phyloP scores from a whole-genome alignment of 768 basidiomycete species.

The Mycena leptocephala region DNA sequence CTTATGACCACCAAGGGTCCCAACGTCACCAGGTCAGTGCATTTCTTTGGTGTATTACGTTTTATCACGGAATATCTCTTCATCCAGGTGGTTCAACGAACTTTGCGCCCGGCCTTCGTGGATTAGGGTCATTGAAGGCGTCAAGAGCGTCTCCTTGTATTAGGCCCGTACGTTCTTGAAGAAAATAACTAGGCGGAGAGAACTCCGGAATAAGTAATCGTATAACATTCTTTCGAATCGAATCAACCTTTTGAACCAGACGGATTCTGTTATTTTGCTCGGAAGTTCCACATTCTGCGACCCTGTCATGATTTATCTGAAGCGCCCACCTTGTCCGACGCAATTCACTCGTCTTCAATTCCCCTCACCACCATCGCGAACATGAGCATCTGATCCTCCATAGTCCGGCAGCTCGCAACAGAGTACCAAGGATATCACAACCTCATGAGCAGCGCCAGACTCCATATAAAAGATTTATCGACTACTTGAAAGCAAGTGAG shows the following conservation, averaged over 20 bases:
- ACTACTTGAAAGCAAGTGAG: too few relatives aligned
- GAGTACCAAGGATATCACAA: constrained; percentile 4
- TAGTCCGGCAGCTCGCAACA: constrained; percentile 5
- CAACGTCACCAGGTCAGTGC: constrained; percentile 60
- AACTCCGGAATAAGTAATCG: neutral
- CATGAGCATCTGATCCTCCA: constrained; percentile 18
- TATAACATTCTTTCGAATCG: neutral
- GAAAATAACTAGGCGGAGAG: neutral
- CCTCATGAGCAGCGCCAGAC: constrained; percentile 10
- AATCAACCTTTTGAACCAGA: too few relatives aligned
- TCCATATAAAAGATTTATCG: too few relatives aligned
- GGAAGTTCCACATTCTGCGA: too few relatives aligned
- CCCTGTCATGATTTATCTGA: too few relatives aligned
- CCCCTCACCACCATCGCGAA: constrained; percentile 35
- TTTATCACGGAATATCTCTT: neutral
- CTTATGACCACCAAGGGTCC: constrained; percentile 53
- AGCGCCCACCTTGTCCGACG: too few relatives aligned
- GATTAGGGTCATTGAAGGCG: constrained; percentile 61
- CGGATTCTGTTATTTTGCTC: too few relatives aligned
- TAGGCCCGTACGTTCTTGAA: neutral
- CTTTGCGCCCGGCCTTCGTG: constrained; percentile 64
- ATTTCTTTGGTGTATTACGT: neutral
- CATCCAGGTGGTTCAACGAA: constrained; percentile 65
- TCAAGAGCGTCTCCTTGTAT: constrained; percentile 30
- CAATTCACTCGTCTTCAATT: neutral